Evolutionary conservation across 345 rosid genomes (phyloP), one percentile per base, ranked within the genome.

Genomic region (Turritis glabra): DNA sequence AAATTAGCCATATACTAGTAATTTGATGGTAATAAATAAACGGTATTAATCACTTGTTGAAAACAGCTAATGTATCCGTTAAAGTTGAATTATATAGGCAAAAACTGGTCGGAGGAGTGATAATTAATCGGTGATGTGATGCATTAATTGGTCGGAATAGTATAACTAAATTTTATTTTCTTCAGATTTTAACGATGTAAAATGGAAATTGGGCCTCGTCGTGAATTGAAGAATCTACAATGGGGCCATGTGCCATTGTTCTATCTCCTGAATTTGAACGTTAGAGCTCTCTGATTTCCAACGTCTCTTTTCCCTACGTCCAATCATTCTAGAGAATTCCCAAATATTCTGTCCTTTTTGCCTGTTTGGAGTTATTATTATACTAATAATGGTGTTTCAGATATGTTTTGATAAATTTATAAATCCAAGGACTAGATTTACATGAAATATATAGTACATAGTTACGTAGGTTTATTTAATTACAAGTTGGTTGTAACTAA

Each of bases 251-350:
- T 76, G 75, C 8, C 21, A 54, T 33, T 53, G 52, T 70, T 57
- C 46, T 53, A 11, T 44, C 25, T 53, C 21, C 32, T 15, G 33
- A 19, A 54, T 76, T 62, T 55, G 71, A 76, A 76, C 80, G 75
- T 76, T 76, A 19, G 22, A 54, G 44, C 35, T 69, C 52, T 69
- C 58, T 53, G 10, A 3, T 62, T 54, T 63, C 65, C 53, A 76
- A 70, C 80, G 80, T 76, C 80, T 76, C 66, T 70, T 69, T 76
- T 69, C 54, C 29, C 3, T 25, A 46, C 22, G n/a, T 44, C 56
- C 64, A 75, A 63, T 50, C 37, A 44, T 60, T 47, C 32, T 69
- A 14, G 23, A 23, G 8, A 41, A 8, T 32, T 76, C 71, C 70
- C 19, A 76, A 3, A 69, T 76, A 44, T 76, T 62, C 56, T 14